Base-by-base conservation (phyloP, 805 yeast genomes). In the Nakazawaea holstii region DNA sequence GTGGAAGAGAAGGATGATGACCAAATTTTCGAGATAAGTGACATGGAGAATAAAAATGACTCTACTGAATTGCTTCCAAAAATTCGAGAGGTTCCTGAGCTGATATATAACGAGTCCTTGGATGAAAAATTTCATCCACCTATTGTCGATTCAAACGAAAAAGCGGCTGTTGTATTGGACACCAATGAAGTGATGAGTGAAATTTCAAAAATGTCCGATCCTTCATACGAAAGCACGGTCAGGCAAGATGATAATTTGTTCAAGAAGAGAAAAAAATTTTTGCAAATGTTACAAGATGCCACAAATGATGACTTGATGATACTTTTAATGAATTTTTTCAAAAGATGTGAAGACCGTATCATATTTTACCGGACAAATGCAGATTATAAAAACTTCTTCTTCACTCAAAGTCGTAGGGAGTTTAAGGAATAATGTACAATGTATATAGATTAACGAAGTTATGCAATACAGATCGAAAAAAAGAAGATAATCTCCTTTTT, bases 241-340 rank as follows among this genome's bases (percentile, higher is more conserved):
- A 17, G 39, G 8, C 33, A 44, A 9, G 27, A 45, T 14, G 39
- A 31, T 8, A 15, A 2, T 27, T 8, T 45, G n/a, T 33, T 14
- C 15, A 39, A 35, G 32, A 46, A 30, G 13, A 27, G 49, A 17
- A 35, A 36, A 30, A 8, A 35, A 7, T 46, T 46, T 24, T 14
- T 46, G 27, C 30, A 46, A 15, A 30, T 46, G 36, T 35, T 46
- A n/a, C 15, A 30, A 26, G 11, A 28, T 13, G 49, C 49, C n/a
- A 24, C 20, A n/a, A 46, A 46, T 35, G 29, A 35, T 29, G 45
- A 40, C n/a, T 13, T 46, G 10, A 32, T 40, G 17, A 13, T 17
- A 11, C 36, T 46, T n/a, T n/a, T 46, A 10, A 31, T 46, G 2
- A 35, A 40, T n/a, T 46, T 46, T 31, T 27, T 45, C 28, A 27